Evolutionary conservation across 768 basidiomycete genomes (phyloP), one percentile per base, ranked within the genome.

Genomic region (Rhizopogon sp.): DNA sequence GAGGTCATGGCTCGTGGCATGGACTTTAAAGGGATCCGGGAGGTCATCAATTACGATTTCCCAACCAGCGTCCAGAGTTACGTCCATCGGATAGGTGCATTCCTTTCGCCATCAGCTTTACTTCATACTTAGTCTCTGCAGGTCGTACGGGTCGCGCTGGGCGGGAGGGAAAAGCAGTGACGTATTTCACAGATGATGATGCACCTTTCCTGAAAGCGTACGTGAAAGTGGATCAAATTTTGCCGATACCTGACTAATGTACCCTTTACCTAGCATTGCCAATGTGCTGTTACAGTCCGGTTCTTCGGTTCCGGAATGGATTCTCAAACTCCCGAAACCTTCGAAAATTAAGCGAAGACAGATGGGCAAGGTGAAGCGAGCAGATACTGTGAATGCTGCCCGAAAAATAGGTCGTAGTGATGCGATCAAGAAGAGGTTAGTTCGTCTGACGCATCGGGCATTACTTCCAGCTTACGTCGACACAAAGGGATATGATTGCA

Each of bases 1-100:
- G 97, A 99, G 68, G 90, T 98, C 50, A 90, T 98, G 91, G 93
- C 93, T 22, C 82, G 97, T 61, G 97, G 97, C 3, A 94, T 99
- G 88, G 97, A 98, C 66, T 98, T 99, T 76, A 90, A 88, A 68
- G 94, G 95, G 9, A 84, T 96, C 50, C 78, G 85, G 56, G 90
- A 98, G 65, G 94, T 99, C 9, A 87, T 98, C 66, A 99, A 98
- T 70, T 95, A 90, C 64, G 96, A 98, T 72, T 98, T 98, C 71
- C 97, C 97, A 3, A 93, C 88, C 39, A 95, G 84, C 53, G 88
- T 96, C 2, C 93, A 96, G 69, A 94, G 90, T 64, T 99, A 99
- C 65, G 82, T 99, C 42, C 97, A 99, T 70, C 80, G 97, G 22
- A 97, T 99, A 50, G 96, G 92, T 87, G 39, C 45, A 74, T 64